These are phyloP conservation scores for Suillus luteus DNA, from an alignment of 768 basidiomycete species.

Conservation along the genomic window DNA sequence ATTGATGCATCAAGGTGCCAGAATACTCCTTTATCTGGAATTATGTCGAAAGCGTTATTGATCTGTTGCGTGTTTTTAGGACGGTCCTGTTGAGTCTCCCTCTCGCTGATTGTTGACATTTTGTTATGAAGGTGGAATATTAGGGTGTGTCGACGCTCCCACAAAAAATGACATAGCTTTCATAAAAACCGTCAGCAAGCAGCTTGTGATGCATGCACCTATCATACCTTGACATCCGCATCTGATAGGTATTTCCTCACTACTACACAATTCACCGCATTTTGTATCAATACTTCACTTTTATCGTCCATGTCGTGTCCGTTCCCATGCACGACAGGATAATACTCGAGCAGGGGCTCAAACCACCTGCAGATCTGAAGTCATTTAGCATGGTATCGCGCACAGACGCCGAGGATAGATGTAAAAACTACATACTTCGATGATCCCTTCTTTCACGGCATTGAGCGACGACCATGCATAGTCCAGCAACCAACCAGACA, in stretches of 20 bases:
- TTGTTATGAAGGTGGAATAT: neutral
- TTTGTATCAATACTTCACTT: neutral
- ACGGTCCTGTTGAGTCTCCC: neutral
- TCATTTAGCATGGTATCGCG: neutral
- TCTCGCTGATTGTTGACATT: neutral
- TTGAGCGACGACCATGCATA: neutral
- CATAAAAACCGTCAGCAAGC: neutral
- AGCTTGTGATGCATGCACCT: neutral
- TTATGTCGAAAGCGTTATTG: neutral
- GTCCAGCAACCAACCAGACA: slow-evolving; percentile 1
- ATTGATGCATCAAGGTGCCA: neutral
- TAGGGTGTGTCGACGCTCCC: neutral
- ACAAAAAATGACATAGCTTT: neutral
- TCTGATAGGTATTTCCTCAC: neutral
- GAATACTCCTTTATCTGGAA: neutral
- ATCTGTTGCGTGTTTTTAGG: neutral
- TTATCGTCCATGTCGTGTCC: neutral
- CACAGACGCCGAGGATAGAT: neutral
- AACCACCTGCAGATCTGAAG: neutral
- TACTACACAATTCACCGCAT: neutral
- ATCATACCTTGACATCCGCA: neutral
- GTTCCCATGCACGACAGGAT: neutral
- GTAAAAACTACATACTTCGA: neutral
- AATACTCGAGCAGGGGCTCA: slow-evolving; percentile 1
- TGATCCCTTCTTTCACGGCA: neutral